A percentile compares a stretch with the other conserved stretches of the same genome.
Conservation (phyloP, 192 early-diverging fungal species). For the Backusella psychrophila region DNA sequence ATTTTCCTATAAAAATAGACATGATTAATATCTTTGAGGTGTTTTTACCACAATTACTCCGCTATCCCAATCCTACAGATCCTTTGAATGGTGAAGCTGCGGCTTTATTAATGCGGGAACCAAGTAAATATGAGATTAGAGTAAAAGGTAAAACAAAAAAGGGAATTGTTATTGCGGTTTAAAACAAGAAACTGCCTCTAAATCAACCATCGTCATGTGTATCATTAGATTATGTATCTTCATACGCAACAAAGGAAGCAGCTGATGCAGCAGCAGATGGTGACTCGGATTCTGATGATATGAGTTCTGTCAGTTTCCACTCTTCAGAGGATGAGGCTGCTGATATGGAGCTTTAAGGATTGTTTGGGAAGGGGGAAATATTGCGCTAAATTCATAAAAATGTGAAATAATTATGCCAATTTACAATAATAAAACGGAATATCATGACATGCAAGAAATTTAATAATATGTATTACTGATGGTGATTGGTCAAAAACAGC, state of each 20-base stretch:
- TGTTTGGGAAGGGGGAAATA: background rate
- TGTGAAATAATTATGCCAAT: background rate
- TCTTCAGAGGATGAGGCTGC: conserved; percentile 80
- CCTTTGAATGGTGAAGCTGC: conserved; percentile 99
- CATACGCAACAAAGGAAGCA: conserved; percentile 84
- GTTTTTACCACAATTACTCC: conserved; percentile 94
- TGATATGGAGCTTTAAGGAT: conserved; percentile 71
- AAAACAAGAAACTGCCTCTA: background rate
- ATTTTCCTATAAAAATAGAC: conserved; percentile 49
- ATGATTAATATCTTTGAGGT: conserved; percentile 99
- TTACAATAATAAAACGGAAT: too few species aligned
- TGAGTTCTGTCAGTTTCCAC: conserved; percentile 83
- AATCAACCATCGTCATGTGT: background rate
- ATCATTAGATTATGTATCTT: conserved; percentile 70
- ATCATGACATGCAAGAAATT: too few species aligned
- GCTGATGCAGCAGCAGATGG: conserved; percentile 74
- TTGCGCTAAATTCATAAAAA: background rate
- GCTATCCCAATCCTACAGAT: conserved; percentile 98
- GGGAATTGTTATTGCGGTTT: background rate
- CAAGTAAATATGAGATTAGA: conserved; percentile 84
- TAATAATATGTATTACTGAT: too few species aligned
- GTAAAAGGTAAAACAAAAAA: conserved; percentile 70
- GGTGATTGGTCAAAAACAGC: too few species aligned
- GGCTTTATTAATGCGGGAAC: conserved; percentile 94
- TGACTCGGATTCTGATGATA: conserved; percentile 66